Evolutionary conservation across 2,329 filamentous ascomycete genomes (phyloP).

Genomic region (Alternaria tenuissima): DNA sequence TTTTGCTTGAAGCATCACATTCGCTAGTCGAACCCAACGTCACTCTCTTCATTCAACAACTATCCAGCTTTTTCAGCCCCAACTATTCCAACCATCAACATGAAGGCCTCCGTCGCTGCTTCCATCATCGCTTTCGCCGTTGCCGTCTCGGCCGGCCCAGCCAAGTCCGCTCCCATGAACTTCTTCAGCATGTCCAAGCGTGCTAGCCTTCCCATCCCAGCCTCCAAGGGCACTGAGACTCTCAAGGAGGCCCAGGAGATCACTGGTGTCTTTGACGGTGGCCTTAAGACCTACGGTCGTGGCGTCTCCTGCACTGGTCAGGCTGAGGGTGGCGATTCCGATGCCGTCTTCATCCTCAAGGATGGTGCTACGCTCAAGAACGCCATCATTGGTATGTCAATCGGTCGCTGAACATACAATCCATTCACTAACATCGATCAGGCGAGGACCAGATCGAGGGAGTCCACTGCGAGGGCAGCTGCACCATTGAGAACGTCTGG

Average conservation of each 20-base stretch:
- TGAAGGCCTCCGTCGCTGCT: conserved; percentile 43
- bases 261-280: conserved; percentile 42
- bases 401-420: background rate
- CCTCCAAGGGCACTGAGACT: conserved; percentile 40
- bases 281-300: conserved; percentile 46
- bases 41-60: conserved; percentile 22
- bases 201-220: conserved; percentile 40
- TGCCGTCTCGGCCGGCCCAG: conserved; percentile 38
- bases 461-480: conserved; percentile 51
- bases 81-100: conserved; percentile 28
- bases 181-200: conserved; percentile 41
- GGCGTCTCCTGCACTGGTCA: conserved; percentile 53
- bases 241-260: conserved; percentile 32
- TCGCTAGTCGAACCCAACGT: conserved; percentile 25
- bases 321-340: conserved; percentile 54
- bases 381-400: conserved; percentile 58
- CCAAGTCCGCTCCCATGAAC: conserved; percentile 18
- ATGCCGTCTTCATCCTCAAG: conserved; percentile 63
- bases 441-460: conserved; percentile 56
- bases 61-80: conserved; percentile 17
- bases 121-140: conserved; percentile 39
- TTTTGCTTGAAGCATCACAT: conserved; percentile 33
- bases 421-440: background rate
- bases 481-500: conserved; percentile 58
- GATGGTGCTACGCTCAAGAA: conserved; percentile 62